Percentiles rank a stretch among this genome's conserved stretches.
These are phyloP conservation scores for Asterochloris sp. DNA, from an alignment of 139 green algal genomes.

Conservation along the genomic window DNA sequence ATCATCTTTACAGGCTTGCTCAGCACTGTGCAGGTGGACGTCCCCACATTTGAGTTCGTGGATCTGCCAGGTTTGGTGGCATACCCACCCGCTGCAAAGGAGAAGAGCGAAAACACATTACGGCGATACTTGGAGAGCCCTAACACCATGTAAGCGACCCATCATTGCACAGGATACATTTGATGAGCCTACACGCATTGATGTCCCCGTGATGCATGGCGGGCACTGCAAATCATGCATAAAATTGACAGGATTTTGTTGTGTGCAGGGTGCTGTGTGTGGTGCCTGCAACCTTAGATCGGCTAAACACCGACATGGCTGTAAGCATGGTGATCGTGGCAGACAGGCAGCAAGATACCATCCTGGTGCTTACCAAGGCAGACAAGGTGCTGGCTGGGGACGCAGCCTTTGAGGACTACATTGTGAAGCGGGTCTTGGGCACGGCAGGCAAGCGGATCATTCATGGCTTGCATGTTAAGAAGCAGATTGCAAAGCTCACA, in stretches of 20 bases:
- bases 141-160: background rate
- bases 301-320: background rate
- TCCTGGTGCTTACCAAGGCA: conserved; percentile 16
- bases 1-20: background rate
- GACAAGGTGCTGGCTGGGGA: background rate
- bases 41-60: background rate
- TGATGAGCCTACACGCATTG: too few relatives aligned
- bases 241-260: too few relatives aligned
- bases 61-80: conserved; percentile 4
- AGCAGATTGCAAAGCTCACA: too few relatives aligned
- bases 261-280: background rate
- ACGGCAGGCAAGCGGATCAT: too few relatives aligned
- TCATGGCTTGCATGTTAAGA: too few relatives aligned
- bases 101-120: background rate
- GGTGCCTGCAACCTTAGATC: background rate
- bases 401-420: too few relatives aligned
- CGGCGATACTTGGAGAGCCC: conserved; percentile 10
- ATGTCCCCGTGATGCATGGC: too few relatives aligned
- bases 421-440: too few relatives aligned
- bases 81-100: background rate
- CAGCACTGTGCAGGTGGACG: conserved; percentile 2
- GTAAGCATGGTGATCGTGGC: background rate
- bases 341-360: background rate
- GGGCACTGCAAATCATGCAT: too few relatives aligned
- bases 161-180: too few relatives aligned